A percentile compares a stretch with the other conserved stretches of the same genome.
phyloP scores from a whole-genome alignment of 768 basidiomycete species.

The Zangia roseola region DNA sequence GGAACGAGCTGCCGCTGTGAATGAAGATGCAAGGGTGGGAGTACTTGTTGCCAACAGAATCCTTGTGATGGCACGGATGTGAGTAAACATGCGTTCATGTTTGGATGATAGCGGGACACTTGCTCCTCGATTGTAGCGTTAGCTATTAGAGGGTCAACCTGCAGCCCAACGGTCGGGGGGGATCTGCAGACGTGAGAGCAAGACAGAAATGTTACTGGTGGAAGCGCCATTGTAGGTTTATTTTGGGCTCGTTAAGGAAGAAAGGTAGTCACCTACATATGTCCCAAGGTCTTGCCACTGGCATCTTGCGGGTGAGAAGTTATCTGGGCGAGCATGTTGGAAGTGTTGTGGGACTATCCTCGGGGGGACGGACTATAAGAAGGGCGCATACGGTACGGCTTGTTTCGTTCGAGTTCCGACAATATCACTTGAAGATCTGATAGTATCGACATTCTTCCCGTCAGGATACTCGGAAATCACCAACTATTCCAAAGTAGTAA shows the following conservation, averaged over 20 bases:
- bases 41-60: conserved; percentile 67
- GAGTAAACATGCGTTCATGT: conserved; percentile 9
- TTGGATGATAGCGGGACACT: conserved; percentile 30
- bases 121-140: conserved; percentile 74
- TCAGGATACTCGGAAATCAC: too few relatives aligned
- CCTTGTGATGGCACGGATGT: conserved; percentile 64
- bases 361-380: conserved; percentile 23
- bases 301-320: conserved; percentile 36
- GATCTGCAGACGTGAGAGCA: background rate
- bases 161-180: background rate
- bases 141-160: conserved; percentile 72
- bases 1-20: conserved; percentile 61
- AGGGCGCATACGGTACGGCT: background rate
- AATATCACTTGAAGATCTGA: too few relatives aligned
- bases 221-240: background rate
- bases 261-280: conserved; percentile 55
- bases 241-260: background rate
- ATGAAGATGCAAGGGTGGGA: conserved; percentile 58
- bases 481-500: too few relatives aligned
- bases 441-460: too few relatives aligned
- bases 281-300: conserved; percentile 52
- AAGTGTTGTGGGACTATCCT: conserved; percentile 7
- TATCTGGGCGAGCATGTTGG: conserved; percentile 49
- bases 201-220: conserved; percentile 18
- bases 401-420: too few relatives aligned